Conservation (phyloP, 2,329 filamentous ascomycete genomes). For the Botrytis aclada region DNA sequence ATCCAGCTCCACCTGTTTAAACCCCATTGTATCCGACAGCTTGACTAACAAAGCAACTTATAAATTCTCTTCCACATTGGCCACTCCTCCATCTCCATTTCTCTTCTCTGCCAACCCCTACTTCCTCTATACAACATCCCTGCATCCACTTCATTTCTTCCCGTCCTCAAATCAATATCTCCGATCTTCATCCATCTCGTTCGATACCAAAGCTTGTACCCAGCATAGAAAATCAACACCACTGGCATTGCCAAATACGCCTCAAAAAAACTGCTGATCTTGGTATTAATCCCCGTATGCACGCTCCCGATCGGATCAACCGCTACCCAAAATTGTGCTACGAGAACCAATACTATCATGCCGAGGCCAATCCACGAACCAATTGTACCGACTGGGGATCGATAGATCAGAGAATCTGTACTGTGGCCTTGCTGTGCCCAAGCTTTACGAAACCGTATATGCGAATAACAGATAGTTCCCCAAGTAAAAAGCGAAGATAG, state of each 20-base stretch:
- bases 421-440: conserved; percentile 64
- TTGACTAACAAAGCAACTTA: background rate
- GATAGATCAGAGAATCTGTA: conserved; percentile 62
- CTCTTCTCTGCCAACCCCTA: conserved; percentile 44
- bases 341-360: conserved; percentile 47
- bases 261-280: conserved; percentile 68
- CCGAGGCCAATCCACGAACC: conserved; percentile 61
- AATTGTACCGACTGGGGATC: conserved; percentile 54
- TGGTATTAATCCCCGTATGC: conserved; percentile 41
- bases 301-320: conserved; percentile 63
- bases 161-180: conserved; percentile 85
- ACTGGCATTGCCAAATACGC: conserved; percentile 68
- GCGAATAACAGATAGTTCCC: conserved; percentile 78
- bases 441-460: conserved; percentile 83
- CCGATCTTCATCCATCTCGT: conserved; percentile 64
- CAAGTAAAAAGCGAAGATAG: conserved; percentile 75
- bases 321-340: conserved; percentile 71
- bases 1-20: background rate
- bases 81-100: background rate
- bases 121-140: conserved; percentile 65
- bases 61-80: conserved; percentile 2
- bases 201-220: conserved; percentile 73
- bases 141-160: conserved; percentile 60
- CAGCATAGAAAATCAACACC: conserved; percentile 63
- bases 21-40: background rate